phyloP scores from a whole-genome alignment of 1,284 basidiomycete genomes.

The Ustilago hordei region DNA sequence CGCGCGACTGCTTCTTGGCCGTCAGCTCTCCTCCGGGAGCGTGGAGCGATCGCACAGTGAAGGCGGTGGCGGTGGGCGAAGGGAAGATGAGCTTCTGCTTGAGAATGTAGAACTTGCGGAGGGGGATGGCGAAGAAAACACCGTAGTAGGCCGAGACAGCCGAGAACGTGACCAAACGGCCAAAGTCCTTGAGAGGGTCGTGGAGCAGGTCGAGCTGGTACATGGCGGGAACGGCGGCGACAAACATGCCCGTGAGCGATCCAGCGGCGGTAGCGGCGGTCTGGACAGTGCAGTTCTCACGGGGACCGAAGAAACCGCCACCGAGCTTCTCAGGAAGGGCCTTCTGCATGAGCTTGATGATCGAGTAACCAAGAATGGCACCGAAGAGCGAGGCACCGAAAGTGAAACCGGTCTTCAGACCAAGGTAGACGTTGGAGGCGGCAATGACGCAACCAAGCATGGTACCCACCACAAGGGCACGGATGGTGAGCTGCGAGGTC shows the following conservation, averaged over 20 bases:
- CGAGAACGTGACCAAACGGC: constrained; percentile 73
- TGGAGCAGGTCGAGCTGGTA: constrained; percentile 72
- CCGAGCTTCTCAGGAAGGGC: constrained; percentile 73
- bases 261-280: constrained; percentile 61
- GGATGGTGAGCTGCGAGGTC: constrained; percentile 58
- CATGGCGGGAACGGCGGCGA: constrained; percentile 78
- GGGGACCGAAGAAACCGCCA: constrained; percentile 77
- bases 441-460: constrained; percentile 75
- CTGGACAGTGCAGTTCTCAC: constrained; percentile 74
- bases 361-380: constrained; percentile 77
- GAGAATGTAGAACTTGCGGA: constrained; percentile 77
- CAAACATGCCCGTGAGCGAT: constrained; percentile 74
- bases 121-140: constrained; percentile 77
- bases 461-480: constrained; percentile 76
- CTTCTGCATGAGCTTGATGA: constrained; percentile 76
- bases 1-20: constrained; percentile 76
- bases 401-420: constrained; percentile 76
- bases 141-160: constrained; percentile 77
- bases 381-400: constrained; percentile 78
- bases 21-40: constrained; percentile 66
- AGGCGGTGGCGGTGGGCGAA: constrained; percentile 78
- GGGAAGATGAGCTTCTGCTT: constrained; percentile 79
- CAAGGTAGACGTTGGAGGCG: constrained; percentile 78
- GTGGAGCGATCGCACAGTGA: constrained; percentile 77
- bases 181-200: constrained; percentile 57